Base-by-base conservation (phyloP, 2,329 filamentous ascomycete genomes). In the Pyrenophora teres region DNA sequence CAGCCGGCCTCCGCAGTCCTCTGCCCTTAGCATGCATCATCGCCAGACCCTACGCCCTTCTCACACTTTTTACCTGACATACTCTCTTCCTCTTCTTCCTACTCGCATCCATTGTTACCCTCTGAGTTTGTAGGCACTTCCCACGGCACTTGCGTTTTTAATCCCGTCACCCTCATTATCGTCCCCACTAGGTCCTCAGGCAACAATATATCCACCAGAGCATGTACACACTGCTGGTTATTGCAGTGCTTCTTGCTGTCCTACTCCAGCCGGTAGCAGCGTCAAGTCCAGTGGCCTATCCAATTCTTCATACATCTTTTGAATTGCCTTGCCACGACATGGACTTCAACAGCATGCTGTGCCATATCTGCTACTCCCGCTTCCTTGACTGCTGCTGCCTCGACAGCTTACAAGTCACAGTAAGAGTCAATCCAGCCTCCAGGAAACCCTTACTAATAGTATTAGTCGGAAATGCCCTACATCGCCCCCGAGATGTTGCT, bases 161-260 rank as follows among this genome's bases (percentile, higher is more conserved):
- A 7, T 21, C 25, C 23, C 16, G 16, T 16, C 19, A 40, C 35
- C 51, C 49, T 54, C 49, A 43, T 58, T 50, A 43, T 57, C 54
- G 52, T 40, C 42, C 40, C 40, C 42, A 52, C 27, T 27, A 13
- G n/a, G 23, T 52, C 50, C 63, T 54, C 46, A 69, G 68, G 64
- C 66, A 67, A 15, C 63, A 19, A 62, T 23, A 47, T 47, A 33
- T 33, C 42, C 36, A 41, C 46, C 44, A 47, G 54, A 70, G 62
- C 56, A 72, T 73, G 70, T 57, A 56, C 59, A 63, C 52, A 48
- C 59, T 65, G 49, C 56, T 73, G 23, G 39, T 67, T 8, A 19
- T 68, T 49, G 55, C 59, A 46, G 54, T 71, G 45, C 45, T 71
- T 9, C 41, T 71, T 37, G 49, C 63, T 41, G 51, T 72, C 19